Evolutionary conservation across 2,329 filamentous ascomycete species (phyloP), one percentile per base, ranked within the genome.

Genomic region (Nigrospora osmanthi): DNA sequence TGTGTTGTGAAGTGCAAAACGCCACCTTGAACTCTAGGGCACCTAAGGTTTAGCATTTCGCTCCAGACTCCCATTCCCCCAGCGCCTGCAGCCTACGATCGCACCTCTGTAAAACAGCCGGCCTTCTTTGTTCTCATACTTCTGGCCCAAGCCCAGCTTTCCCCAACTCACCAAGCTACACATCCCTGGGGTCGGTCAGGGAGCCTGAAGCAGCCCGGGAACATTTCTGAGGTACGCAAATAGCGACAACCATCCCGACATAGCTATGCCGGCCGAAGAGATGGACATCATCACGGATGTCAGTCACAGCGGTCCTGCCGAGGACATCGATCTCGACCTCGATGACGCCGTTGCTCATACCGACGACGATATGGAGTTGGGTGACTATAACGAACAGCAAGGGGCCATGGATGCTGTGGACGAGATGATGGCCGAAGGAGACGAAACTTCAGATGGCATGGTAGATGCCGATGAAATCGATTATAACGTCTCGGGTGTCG

Each of bases 251-350:
- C 35, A 7, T 17, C 13, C 13, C 37, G 15, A 38, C 37, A 38
- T 38, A 35, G 31, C 42, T 31, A 63, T 63, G 59, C 54, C 60
- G 30, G 55, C 50, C 41, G 59, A 62, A 43, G 60, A 61, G 43
- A 63, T 63, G 60, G 60, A 63, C 37, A 61, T 63, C 47, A 54
- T 52, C 15, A 52, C 59, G 38, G 60, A 62, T 46, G 54, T 60
- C 38, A 55, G 56, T 45, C 59, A 54, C 12, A 15, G 49, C 36
- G 57, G 52, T 16, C 56, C 55, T 23, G 54, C 44, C 16, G 58
- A 63, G 42, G 60, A 63, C 38, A 63, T 62, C 47, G 60, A 63
- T 44, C 61, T 63, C 47, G 60, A 63, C 49, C 48, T 63, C 40
- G 59, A 63, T 52, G 58, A 61, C 41, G 52, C 54, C n/a, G 49